These are phyloP conservation scores for Neurospora intermedia DNA, from an alignment of 495 filamentous ascomycete genomes.

Conservation along the genomic window DNA sequence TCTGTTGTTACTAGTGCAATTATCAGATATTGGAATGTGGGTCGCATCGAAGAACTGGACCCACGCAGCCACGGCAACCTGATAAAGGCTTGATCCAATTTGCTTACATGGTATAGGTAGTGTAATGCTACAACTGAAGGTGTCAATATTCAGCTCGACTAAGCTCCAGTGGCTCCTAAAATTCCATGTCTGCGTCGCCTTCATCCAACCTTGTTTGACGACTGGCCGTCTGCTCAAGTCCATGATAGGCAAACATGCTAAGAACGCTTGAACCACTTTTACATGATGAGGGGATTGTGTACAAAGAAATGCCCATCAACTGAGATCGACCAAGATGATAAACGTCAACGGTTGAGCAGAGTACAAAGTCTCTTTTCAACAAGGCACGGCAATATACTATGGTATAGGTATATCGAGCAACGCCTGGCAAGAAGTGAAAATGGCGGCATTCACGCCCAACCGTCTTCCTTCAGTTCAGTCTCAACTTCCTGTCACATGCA, in stretches of 20 bases:
- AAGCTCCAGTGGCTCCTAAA: not conserved
- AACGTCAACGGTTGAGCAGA: not conserved
- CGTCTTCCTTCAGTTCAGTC: not conserved
- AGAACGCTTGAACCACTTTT: no score
- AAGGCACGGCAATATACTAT: not conserved
- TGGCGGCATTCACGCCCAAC: not conserved
- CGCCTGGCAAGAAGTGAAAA: not conserved
- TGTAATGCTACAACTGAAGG: not conserved
- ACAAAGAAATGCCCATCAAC: no score
- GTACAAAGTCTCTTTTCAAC: not conserved
- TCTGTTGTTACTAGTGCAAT: not conserved
- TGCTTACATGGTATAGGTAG: not conserved
- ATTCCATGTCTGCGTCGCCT: not conserved
- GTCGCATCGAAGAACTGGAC: not conserved
- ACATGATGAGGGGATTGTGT: no score
- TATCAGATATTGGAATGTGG: not conserved
- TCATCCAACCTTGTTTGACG: no score
- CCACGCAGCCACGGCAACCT: not conserved
- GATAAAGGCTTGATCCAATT: not conserved
- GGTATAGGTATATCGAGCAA: not conserved
- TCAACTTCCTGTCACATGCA: not conserved
- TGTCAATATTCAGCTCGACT: not conserved
- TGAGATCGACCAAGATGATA: no score
- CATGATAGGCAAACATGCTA: no score
- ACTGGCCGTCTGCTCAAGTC: no score